These are phyloP conservation scores for Viridothelium virens DNA, from an alignment of 495 filamentous ascomycete genomes.

Conservation along the genomic window DNA sequence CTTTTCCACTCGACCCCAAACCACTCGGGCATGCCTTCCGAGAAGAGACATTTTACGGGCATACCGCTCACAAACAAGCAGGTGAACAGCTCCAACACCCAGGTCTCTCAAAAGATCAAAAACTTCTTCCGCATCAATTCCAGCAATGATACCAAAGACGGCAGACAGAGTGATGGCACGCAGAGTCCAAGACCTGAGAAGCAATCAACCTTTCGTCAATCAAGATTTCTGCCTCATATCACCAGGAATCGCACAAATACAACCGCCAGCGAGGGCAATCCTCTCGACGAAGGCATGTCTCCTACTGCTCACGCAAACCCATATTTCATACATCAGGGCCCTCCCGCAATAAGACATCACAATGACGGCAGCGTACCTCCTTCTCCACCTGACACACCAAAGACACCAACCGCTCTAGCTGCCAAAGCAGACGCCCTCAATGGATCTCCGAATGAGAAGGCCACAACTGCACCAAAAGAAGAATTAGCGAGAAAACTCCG, in stretches of 20 bases:
- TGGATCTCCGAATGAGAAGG: conserved; percentile 58
- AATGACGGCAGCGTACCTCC: conserved; percentile 92
- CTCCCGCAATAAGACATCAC: conserved; percentile 83
- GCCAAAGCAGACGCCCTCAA: conserved; percentile 65
- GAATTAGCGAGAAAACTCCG: conserved; percentile 82
- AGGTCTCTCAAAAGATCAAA: conserved; percentile 83
- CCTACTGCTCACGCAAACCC: conserved; percentile 94
- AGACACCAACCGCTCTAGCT: conserved; percentile 29
- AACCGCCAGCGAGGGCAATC: conserved; percentile 87
- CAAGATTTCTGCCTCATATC: conserved; percentile 70
- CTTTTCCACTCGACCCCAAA: conserved; percentile 31
- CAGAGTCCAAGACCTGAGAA: conserved; percentile 44
- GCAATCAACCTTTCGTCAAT: conserved; percentile 70
- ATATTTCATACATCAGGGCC: conserved; percentile 95
- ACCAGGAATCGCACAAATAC: conserved; percentile 76
- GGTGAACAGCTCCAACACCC: conserved; percentile 41
- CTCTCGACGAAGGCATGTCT: conserved; percentile 77
- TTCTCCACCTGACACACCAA: conserved; percentile 88
- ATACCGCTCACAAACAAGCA: conserved; percentile 33
- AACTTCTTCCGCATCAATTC: conserved; percentile 97
- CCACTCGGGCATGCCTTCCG: conserved; percentile 22
- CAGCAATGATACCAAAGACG: conserved; percentile 41
- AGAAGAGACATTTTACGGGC: conserved; percentile 34
- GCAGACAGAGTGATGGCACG: conserved; percentile 37
- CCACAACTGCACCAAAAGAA: conserved; percentile 73